phyloP scores from a whole-genome alignment of 768 basidiomycete species.

The Pleurotus tuber-regium region DNA sequence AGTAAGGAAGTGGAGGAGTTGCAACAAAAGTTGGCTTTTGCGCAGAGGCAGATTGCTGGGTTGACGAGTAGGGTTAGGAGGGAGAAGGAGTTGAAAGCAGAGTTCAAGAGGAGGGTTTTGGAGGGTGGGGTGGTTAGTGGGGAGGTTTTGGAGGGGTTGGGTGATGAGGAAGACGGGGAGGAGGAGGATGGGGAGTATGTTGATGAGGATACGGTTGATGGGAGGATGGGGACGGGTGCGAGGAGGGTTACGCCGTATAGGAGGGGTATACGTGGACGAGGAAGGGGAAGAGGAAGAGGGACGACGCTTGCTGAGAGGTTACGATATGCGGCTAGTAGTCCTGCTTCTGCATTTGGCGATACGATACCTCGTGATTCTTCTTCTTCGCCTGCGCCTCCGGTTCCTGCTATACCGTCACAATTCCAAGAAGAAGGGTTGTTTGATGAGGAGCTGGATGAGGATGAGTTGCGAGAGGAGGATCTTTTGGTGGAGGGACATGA shows the following conservation, averaged over 20 bases:
- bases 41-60: slow-evolving; percentile 82
- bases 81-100: slow-evolving; percentile 81
- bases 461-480: slow-evolving; percentile 29
- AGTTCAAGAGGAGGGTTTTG: slow-evolving; percentile 50
- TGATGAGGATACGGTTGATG: slow-evolving; percentile 43
- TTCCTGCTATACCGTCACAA: slow-evolving; percentile 38
- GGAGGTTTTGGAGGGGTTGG: too few species aligned
- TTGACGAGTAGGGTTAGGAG: slow-evolving; percentile 76
- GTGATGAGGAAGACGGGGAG: slow-evolving; percentile 40
- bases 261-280: slow-evolving; percentile 47
- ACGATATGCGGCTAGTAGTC: slow-evolving; percentile 53
- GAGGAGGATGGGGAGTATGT: slow-evolving; percentile 49
- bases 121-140: slow-evolving; percentile 40
- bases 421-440: slow-evolving; percentile 30
- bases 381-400: slow-evolving; percentile 41
- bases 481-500: slow-evolving; percentile 28
- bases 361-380: slow-evolving; percentile 26
- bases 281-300: slow-evolving; percentile 52
- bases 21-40: slow-evolving; percentile 79
- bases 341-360: slow-evolving; percentile 44
- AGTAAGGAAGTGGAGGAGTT: slow-evolving; percentile 80
- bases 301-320: slow-evolving; percentile 61
- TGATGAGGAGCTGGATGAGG: neutral
- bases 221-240: slow-evolving; percentile 32
- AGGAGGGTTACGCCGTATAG: slow-evolving; percentile 56